A percentile compares a stretch with the other conserved stretches of the same genome.
phyloP scores from a whole-genome alignment of 73 alveolate species.

The Halteria grandinella region DNA sequence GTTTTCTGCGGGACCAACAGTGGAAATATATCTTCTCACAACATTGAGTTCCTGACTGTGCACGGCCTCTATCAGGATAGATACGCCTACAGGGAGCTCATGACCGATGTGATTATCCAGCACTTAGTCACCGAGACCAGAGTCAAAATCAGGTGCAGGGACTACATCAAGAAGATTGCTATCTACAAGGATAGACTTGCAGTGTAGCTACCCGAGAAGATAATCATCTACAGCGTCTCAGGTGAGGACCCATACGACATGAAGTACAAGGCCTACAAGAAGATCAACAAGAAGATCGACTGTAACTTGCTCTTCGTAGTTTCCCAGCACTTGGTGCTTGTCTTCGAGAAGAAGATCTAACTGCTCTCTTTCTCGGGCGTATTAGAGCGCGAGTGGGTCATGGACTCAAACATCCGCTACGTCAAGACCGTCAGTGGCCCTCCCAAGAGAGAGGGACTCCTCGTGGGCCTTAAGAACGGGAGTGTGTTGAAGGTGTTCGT shows the following conservation, averaged over 20 bases:
- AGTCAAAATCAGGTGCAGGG: slow-evolving; percentile 85
- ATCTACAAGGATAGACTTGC: slow-evolving; percentile 93
- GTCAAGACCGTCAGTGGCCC: slow-evolving; percentile 97
- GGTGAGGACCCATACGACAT: slow-evolving; percentile 84
- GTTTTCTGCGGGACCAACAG: slow-evolving; percentile 65
- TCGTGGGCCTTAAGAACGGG: slow-evolving; percentile 92
- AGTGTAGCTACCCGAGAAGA: slow-evolving; percentile 87
- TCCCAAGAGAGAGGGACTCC: slow-evolving; percentile 94
- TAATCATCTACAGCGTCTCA: slow-evolving; percentile 79
- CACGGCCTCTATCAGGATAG: slow-evolving; percentile 90
- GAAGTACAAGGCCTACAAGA: slow-evolving; percentile 83
- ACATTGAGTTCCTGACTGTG: slow-evolving; percentile 75
- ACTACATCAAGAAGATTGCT: slow-evolving; percentile 87
- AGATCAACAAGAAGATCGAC: slow-evolving; percentile 79
- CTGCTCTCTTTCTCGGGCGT: slow-evolving; percentile 79
- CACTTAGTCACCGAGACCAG: slow-evolving; percentile 92
- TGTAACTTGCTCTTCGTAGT: slow-evolving; percentile 82
- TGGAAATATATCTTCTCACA: slow-evolving; percentile 59
- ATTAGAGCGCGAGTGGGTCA: slow-evolving; percentile 95
- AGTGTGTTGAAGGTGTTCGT: slow-evolving; percentile 87
- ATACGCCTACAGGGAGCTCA: slow-evolving; percentile 89
- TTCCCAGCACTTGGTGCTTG: slow-evolving; percentile 77
- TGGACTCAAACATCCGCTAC: slow-evolving; percentile 91
- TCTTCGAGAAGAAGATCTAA: slow-evolving; percentile 78
- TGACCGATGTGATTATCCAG: slow-evolving; percentile 92